Evolutionary conservation across 2,329 filamentous ascomycete genomes (phyloP).

Genomic region (Colletotrichum sp.): DNA sequence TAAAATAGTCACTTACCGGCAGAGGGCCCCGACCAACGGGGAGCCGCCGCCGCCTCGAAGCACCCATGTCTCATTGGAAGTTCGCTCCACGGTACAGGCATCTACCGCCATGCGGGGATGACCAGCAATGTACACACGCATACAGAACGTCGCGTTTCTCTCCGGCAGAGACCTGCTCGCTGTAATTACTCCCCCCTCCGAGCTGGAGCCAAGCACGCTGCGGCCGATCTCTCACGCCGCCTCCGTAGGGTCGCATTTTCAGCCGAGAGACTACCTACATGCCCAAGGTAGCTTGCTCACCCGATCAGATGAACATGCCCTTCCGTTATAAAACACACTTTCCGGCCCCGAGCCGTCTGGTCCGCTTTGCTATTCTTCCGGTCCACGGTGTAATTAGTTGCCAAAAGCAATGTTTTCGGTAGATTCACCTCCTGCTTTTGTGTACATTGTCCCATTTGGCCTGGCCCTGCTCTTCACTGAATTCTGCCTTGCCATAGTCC

Average conservation of each 20-base stretch:
- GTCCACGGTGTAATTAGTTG: constrained; percentile 4
- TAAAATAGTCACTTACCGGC: not conserved
- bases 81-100: not conserved
- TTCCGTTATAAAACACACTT: constrained; percentile 16
- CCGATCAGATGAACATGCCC: not conserved
- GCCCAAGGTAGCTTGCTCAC: not conserved
- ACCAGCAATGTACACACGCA: not conserved
- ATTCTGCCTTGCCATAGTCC: not conserved
- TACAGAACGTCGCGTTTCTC: not conserved
- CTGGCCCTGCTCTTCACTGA: constrained; percentile 13
- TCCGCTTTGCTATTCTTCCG: not conserved
- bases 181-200: not conserved
- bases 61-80: not conserved
- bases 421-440: not conserved
- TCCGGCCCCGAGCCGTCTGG: not conserved
- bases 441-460: constrained; percentile 1
- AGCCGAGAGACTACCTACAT: not conserved
- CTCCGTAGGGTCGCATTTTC: constrained; percentile 1
- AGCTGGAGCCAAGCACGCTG: constrained; percentile 2
- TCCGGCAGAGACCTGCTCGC: not conserved
- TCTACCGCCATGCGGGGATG: not conserved
- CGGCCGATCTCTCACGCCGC: not conserved
- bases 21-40: not conserved
- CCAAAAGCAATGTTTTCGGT: not conserved
- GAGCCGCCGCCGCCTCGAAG: not conserved